Base-by-base conservation (phyloP, 257 asterid species). In the Lavandula angustifolia region DNA sequence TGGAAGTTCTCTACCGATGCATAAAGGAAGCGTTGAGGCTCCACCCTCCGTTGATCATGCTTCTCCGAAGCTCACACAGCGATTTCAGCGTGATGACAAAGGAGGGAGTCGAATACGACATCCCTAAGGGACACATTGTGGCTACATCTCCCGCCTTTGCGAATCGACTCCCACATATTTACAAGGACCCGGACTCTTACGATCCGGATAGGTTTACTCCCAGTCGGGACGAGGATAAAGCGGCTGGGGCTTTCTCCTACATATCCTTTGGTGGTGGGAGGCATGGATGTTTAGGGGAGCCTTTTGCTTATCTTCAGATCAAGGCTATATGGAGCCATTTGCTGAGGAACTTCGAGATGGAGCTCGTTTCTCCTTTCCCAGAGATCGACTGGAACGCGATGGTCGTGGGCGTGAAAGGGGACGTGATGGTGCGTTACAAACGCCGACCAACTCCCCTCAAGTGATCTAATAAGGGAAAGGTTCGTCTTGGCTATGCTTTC, bases 221-320 rank as follows among this genome's bases (percentile, higher is more conserved):
- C 0, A 95, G 92, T 6, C 84, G 98, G 73, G 98, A 91, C 0
- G 98, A 91, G 81, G 98, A 91, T 61, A 91, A 91, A 81, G 91
- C 77, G 3, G 84, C 96, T 0, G 98, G 98, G 47, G 95, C 96
- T 0, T 92, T 92, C 74, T 92, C 98, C 0, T 89, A 92, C 77
- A 88, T 92, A 22, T 87, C 98, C 1, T 92, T 92, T n/a, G 98
- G 98, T 6, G 96, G 98, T 3, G 98, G 98, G 37, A 83, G 96
- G 80, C 98, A 92, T 5, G 98, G 98, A 1, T 92, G 96, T 69
- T 73, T 92, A 3, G 98, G 98, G 4, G 98, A 92, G 82, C 96
- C 98, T 6, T 92, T 92, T 68, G 98, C 98, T 0, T 92, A 92
- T 78, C 75, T 92, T 59, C 98, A 92, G 71, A 92, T 92, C 66